A percentile compares a stretch with the other conserved stretches of the same genome.
phyloP scores from a whole-genome alignment of 495 filamentous ascomycete species.

The Immersiella caudata region DNA sequence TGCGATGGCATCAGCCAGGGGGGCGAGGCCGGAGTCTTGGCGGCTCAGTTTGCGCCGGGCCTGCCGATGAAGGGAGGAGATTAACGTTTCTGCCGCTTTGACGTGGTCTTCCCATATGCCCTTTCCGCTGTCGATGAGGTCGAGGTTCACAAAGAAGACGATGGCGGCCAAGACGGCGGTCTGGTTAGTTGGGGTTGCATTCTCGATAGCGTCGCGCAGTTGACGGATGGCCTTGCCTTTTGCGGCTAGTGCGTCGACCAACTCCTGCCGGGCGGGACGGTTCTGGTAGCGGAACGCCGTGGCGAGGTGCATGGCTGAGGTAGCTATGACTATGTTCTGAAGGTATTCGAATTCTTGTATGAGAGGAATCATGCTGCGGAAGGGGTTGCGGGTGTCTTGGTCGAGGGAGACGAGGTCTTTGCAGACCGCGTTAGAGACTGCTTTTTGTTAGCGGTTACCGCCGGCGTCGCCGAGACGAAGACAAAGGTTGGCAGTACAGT shows the following conservation, averaged over 20 bases:
- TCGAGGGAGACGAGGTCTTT: conserved; percentile 57
- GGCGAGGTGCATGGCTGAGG: conserved; percentile 58
- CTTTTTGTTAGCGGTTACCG: not conserved
- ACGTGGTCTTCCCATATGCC: conserved; percentile 60
- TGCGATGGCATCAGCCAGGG: conserved; percentile 45
- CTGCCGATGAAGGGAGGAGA: conserved; percentile 32
- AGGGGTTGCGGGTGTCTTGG: conserved; percentile 51
- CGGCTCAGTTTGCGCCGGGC: conserved; percentile 14
- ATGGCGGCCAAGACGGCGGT: conserved; percentile 53
- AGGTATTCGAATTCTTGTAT: conserved; percentile 48
- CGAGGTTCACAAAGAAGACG: conserved; percentile 60
- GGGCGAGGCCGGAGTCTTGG: conserved; percentile 35
- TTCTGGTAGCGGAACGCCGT: conserved; percentile 35
- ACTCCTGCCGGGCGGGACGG: conserved; percentile 29
- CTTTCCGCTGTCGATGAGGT: conserved; percentile 59
- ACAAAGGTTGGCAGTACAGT: conserved; percentile 43
- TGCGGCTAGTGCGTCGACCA: conserved; percentile 53
- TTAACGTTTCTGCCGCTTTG: conserved; percentile 50
- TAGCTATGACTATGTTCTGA: conserved; percentile 54
- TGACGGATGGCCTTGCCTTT: conserved; percentile 53
- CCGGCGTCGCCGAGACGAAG: not conserved
- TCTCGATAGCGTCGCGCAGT: conserved; percentile 41
- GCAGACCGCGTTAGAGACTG: conserved; percentile 57
- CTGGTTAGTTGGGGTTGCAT: conserved; percentile 36
- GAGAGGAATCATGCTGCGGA: conserved; percentile 53